Evolutionary conservation across 2,329 filamentous ascomycete species (phyloP).

Genomic region (Colletotrichum lindemuthianum): DNA sequence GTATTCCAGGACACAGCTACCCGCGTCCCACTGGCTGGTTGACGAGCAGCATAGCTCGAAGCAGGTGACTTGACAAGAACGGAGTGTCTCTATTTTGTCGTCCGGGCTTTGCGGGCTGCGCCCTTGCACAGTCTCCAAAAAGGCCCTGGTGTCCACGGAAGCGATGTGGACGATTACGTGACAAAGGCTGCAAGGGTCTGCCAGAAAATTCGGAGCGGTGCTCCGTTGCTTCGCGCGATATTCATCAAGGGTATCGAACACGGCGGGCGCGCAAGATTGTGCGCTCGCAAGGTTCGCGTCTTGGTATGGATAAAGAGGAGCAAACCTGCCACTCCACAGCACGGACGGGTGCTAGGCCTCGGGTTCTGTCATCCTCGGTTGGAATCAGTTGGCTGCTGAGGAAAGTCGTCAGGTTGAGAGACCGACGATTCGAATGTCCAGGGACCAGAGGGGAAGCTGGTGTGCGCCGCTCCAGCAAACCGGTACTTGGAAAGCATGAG

Average conservation of each 20-base stretch:
- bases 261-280: background rate
- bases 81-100: too few relatives aligned
- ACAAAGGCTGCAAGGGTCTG: constrained; percentile 10
- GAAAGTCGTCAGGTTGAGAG: too few relatives aligned
- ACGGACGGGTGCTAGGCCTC: constrained; percentile 11
- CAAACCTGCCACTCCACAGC: constrained; percentile 11
- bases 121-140: background rate
- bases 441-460: background rate
- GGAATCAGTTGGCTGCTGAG: too few relatives aligned
- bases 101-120: too few relatives aligned
- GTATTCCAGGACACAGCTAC: too few relatives aligned
- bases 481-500: constrained; percentile 26
- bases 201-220: constrained; percentile 1
- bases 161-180: constrained; percentile 15
- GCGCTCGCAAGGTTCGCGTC: constrained; percentile 2
- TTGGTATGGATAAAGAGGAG: background rate
- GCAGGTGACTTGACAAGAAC: too few relatives aligned
- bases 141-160: constrained; percentile 6
- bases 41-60: background rate
- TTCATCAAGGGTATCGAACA: constrained; percentile 3
- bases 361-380: too few relatives aligned
- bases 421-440: background rate
- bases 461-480: constrained; percentile 27
- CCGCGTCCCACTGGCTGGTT: background rate
- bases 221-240: constrained; percentile 6